Base-by-base conservation (phyloP, 148 eudicot species). In the Fagopyrum homotropicum region DNA sequence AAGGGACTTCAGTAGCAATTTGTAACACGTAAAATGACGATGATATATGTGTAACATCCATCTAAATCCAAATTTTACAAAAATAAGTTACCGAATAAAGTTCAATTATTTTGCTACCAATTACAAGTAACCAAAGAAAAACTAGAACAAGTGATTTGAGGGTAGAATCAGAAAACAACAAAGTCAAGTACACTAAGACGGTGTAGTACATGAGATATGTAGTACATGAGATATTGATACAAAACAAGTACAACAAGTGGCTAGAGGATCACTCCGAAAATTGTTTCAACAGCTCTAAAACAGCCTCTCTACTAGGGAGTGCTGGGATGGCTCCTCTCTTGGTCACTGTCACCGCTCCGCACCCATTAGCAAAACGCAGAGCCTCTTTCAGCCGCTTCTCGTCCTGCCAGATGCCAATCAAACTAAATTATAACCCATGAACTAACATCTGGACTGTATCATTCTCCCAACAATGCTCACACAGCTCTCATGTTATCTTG, bases 261-360 rank as follows among this genome's bases (percentile, higher is more conserved):
- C 35, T 63, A 6, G 35, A 35, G 46, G 71, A 43, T 66, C 71
- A 66, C 6, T 43, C 71, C 40, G 71, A 40, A 40, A 66, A 12
- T 76, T 85, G 78, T 17, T 80, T 59, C 70, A 91, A 64, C 63
- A 87, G 74, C 78, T 89, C 73, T 14, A 82, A 78, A 54, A 93
- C 94, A 68, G 82, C 88, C 47, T 87, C 88, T 83, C 73, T 81
- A 7, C 91, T 85, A 0, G 97, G 97, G 61, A 92, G 60, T 30
- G 91, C 85, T 1, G 96, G 98, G 45, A 90, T 93, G 9, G 96
- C 98, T 40, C 98, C 96, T 77, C 83, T 89, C 80, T 86, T 81
- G 26, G 89, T 87, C 4, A 90, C 98, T 0, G 93, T 86, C 44
- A 89, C 86, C 73, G 96, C 98, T 15, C 96, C 98, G 71, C 98